phyloP scores from a whole-genome alignment of 169 alveolate genomes.

The Babesia bovis region DNA sequence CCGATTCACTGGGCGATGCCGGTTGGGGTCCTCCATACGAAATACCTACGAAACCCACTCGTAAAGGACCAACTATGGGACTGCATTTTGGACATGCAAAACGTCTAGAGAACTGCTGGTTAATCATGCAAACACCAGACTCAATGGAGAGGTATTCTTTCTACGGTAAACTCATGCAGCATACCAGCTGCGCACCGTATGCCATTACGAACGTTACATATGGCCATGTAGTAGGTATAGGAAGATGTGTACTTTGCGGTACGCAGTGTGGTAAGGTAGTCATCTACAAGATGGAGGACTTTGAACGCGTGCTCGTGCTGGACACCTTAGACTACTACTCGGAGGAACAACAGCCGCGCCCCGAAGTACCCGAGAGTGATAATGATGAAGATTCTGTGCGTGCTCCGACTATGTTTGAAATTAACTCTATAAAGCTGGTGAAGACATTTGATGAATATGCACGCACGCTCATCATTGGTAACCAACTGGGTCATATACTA shows the following conservation, averaged over 20 bases:
- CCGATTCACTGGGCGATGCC: conserved; percentile 19
- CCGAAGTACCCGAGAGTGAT: not conserved
- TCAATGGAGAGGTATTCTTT: conserved; percentile 61
- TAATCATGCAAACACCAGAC: conserved; percentile 65
- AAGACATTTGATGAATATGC: conserved; percentile 47
- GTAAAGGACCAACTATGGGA: conserved; percentile 67
- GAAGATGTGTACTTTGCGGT: conserved; percentile 70
- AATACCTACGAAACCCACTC: conserved; percentile 58
- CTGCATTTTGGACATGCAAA: conserved; percentile 38
- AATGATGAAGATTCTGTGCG: conserved; percentile 32
- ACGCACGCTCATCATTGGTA: conserved; percentile 42
- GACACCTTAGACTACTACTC: conserved; percentile 61
- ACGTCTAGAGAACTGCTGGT: conserved; percentile 38
- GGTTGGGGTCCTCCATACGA: conserved; percentile 60
- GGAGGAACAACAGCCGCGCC: not conserved
- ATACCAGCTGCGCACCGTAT: conserved; percentile 70
- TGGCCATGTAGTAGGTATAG: conserved; percentile 78
- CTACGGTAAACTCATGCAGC: conserved; percentile 68
- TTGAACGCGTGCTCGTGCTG: conserved; percentile 71
- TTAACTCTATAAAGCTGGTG: conserved; percentile 42
- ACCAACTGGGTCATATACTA: conserved; percentile 57
- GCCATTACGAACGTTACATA: conserved; percentile 70
- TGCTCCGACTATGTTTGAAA: conserved; percentile 43
- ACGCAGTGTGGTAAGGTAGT: conserved; percentile 74
- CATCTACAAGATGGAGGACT: conserved; percentile 60